Evolutionary conservation across 2,329 filamentous ascomycete species (phyloP), one percentile per base, ranked within the genome.

Genomic region (Dactylonectria estremocensis): DNA sequence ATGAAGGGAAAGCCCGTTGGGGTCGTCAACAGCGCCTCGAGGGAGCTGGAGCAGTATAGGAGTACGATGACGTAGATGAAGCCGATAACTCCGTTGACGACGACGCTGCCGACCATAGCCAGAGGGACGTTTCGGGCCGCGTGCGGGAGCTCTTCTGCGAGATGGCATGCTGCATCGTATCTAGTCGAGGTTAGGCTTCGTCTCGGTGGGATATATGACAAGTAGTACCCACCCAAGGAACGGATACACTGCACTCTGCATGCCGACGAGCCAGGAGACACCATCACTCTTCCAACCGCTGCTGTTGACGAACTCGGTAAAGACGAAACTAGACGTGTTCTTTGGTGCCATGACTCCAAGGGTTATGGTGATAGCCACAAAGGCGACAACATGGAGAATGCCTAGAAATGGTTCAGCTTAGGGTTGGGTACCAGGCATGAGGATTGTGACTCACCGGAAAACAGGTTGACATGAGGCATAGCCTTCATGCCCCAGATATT

Each of bases 1-100:
- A 84, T 83, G 54, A 83, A 83, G 0, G 82, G 82, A 13, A 83
- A 83, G 0, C 83, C 84, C 0, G 81, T 84, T 0, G 79, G 77
- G 0, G 82, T 83, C 0, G 76, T 54, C 2, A 85, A 76, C 3
- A 86, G 72, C 0, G 73, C 70, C 1, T 82, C 74, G 1, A 86
- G 76, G 4, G 73, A 69, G 1, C 83, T 82, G 0, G 84, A 79
- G 1, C 79, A 82, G 73, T 82, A 87, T 1, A 86, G 76, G 0
- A 87, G 73, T 6, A 85, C 74, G 59, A 84, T 77, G 35, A 76
- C 77, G 67, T 81, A 85, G 3, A 77, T 75, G 2, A 86, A 75
- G 3, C 84, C 85, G 54, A 86, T 80, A 1, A 86, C 55, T 0
- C 84, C 84, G 56, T 87, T 87, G 43, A 84, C 73, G 0, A 79